Base-by-base conservation (phyloP, 73 alveolate genomes). In the Blepharisma stoltei region DNA sequence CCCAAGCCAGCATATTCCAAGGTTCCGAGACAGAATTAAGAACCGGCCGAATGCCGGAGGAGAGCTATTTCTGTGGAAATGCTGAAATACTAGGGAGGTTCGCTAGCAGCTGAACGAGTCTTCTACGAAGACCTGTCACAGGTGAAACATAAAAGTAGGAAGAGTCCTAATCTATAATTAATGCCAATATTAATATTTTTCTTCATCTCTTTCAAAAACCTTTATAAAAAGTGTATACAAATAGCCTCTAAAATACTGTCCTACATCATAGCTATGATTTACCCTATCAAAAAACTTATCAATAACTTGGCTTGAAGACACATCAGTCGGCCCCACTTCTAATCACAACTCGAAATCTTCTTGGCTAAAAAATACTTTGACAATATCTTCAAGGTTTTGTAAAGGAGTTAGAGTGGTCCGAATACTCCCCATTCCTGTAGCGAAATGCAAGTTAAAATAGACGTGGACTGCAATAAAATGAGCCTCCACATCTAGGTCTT, bases 191-290 rank as follows among this genome's bases (percentile, higher is more conserved):
- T n/a, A n/a, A n/a, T n/a, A n/a, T 14, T 14, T 47, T 14, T 60
- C 73, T 60, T 60, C 23, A 60, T 60, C 73, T 25, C 23, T 60
- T 60, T 60, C 73, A 20, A 25, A 60, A 1, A 60, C 48, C 23
- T 60, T 60, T 25, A 60, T 18, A 60, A 60, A 20, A n/a, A 60
- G 14, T 1, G 23, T 14, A 60, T 11, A 14, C 11, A 60, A 8
- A n/a, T 8, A 14, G 46, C 48, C 73, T 25, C 73, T 14, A 60
- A 14, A 60, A 60, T 60, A 38, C 23, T 60, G 37, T 60, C 73
- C 73, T 14, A 38, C 11, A n/a, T 14, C 14, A 60, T 18, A 25
- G 23, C 49, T 25, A 60, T 8, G 18, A 60, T 60, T 60, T 1
- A 60, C 11, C 46, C 23, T 38, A 60, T 60, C 46, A 60, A 25